A percentile compares a stretch with the other conserved stretches of the same genome.
phyloP scores from a whole-genome alignment of 495 filamentous ascomycete species.

The Ascodesmis nigricans region DNA sequence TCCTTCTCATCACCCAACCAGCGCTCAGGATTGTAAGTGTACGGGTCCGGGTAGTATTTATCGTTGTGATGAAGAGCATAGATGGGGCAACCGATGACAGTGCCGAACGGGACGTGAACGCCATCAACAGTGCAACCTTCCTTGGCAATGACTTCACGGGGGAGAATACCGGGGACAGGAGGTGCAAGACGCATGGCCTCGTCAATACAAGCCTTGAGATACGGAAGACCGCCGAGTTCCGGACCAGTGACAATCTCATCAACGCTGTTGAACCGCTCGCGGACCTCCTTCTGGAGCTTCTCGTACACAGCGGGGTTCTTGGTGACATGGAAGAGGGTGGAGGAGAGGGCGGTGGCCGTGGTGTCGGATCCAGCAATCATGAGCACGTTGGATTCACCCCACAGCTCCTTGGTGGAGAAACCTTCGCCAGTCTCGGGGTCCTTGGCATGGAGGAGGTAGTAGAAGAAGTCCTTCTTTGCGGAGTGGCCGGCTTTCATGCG shows the following conservation, averaged over 20 bases:
- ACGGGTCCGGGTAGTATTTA: constrained; percentile 32
- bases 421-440: constrained; percentile 31
- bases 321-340: constrained; percentile 40
- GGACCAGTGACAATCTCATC: constrained; percentile 35
- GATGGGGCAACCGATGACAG: constrained; percentile 30
- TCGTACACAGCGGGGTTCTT: constrained; percentile 28
- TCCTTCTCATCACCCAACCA: constrained; percentile 22
- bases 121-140: constrained; percentile 34
- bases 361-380: constrained; percentile 34
- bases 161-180: constrained; percentile 34
- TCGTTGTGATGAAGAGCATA: constrained; percentile 37
- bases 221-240: constrained; percentile 29
- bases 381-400: constrained; percentile 21
- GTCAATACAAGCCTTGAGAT: constrained; percentile 38
- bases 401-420: constrained; percentile 22
- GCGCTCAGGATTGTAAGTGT: constrained; percentile 25
- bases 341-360: constrained; percentile 34
- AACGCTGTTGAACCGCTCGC: constrained; percentile 28
- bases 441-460: constrained; percentile 34
- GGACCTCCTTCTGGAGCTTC: constrained; percentile 31
- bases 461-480: constrained; percentile 28
- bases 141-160: constrained; percentile 31
- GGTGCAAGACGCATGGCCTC: constrained; percentile 44
- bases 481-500: constrained; percentile 25
- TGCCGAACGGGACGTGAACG: constrained; percentile 32